Evolutionary conservation across 2,329 filamentous ascomycete species (phyloP).

Genomic region (Tothia fuscella): DNA sequence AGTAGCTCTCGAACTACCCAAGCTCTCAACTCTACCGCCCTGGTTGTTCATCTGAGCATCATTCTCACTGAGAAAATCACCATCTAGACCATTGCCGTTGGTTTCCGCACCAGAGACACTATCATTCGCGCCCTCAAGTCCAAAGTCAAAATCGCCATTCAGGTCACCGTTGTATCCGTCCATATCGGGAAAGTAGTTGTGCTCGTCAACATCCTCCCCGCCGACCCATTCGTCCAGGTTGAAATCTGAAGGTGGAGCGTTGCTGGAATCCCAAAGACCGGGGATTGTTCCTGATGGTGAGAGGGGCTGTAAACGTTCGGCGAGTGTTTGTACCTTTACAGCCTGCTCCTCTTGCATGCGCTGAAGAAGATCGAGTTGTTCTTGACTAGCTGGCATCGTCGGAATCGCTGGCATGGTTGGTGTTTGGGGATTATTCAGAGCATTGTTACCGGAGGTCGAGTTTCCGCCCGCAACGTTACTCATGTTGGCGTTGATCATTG

Average conservation of each 20-base stretch:
- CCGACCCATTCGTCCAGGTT: slow-evolving; percentile 10
- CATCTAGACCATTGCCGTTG: background rate
- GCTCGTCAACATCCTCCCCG: background rate
- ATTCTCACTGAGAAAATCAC: slow-evolving; percentile 2
- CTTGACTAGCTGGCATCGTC: slow-evolving; percentile 45
- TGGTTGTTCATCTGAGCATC: background rate
- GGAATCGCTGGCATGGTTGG: slow-evolving; percentile 46
- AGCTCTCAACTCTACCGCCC: slow-evolving; percentile 5
- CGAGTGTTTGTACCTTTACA: slow-evolving; percentile 62
- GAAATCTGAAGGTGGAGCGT: slow-evolving; percentile 4
- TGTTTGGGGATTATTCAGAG: slow-evolving; percentile 42
- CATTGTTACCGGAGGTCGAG: slow-evolving; percentile 34
- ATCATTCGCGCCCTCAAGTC: background rate
- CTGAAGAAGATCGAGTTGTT: slow-evolving; percentile 67
- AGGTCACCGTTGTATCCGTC: background rate
- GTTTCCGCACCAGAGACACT: background rate
- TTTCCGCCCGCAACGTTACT: background rate
- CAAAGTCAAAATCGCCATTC: background rate
- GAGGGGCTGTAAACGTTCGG: slow-evolving; percentile 62
- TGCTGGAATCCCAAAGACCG: slow-evolving; percentile 39
- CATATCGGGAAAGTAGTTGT: slow-evolving; percentile 1
- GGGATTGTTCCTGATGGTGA: slow-evolving; percentile 71
- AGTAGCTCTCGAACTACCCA: slow-evolving; percentile 3
- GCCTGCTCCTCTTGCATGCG: slow-evolving; percentile 71
- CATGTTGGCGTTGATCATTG: slow-evolving; percentile 24